Evolutionary conservation across 2,329 filamentous ascomycete species (phyloP).

Genomic region (Aurifilum marmelostoma): DNA sequence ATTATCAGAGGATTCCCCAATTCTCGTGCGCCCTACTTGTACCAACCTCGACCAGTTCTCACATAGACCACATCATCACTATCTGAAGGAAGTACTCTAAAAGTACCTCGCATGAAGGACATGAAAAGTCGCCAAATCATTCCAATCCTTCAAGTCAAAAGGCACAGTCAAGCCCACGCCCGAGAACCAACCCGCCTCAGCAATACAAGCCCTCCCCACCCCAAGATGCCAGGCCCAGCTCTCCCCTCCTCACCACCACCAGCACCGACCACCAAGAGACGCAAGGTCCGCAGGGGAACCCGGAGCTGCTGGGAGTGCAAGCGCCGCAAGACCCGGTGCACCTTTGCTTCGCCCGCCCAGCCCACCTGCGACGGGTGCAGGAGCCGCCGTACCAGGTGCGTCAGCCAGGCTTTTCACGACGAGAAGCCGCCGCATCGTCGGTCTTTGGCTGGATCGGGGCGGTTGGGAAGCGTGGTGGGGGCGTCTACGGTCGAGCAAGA

Average conservation of each 20-base stretch:
- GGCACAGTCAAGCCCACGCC: too few relatives aligned
- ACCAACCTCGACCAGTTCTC: too few relatives aligned
- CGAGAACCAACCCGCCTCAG: not conserved
- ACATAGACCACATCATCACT: too few relatives aligned
- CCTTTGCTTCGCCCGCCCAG: conserved; percentile 43
- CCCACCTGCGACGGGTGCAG: conserved; percentile 49
- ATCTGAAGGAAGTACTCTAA: too few relatives aligned
- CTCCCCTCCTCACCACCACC: not conserved
- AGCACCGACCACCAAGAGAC: conserved; percentile 28
- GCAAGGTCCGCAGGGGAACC: conserved; percentile 55
- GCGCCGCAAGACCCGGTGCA: conserved; percentile 54
- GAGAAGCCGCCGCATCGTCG: conserved; percentile 36
- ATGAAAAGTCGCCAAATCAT: too few relatives aligned
- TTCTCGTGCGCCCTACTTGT: too few relatives aligned
- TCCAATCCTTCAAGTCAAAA: too few relatives aligned
- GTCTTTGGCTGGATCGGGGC: conserved; percentile 25
- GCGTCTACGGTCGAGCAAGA: conserved; percentile 35
- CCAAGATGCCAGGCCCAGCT: not conserved
- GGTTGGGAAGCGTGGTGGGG: conserved; percentile 38
- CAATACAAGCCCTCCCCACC: not conserved
- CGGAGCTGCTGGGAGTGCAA: conserved; percentile 61
- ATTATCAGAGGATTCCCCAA: too few relatives aligned
- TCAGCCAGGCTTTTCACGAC: conserved; percentile 50
- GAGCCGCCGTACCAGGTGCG: conserved; percentile 42
- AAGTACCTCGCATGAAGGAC: too few relatives aligned